phyloP scores from a whole-genome alignment of 768 basidiomycete genomes.

The Clitopilus passeckerianus region DNA sequence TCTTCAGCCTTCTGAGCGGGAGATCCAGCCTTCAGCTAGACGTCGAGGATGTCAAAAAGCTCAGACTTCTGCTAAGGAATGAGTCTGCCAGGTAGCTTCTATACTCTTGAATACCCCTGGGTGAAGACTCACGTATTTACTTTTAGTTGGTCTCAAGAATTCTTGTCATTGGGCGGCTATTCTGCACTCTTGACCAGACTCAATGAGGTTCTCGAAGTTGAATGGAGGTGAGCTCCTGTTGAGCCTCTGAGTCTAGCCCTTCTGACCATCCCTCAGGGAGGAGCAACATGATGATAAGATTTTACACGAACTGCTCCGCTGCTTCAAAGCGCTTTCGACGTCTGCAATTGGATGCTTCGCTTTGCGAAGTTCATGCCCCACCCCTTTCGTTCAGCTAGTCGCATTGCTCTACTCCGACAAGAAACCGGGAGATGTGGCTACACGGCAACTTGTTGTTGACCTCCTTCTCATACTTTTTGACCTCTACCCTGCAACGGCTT shows the following conservation, averaged over 20 bases:
- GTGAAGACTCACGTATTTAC: neutral
- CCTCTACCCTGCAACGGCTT: conserved; percentile 70
- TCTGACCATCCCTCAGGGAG: conserved; percentile 49
- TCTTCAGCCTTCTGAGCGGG: conserved; percentile 61
- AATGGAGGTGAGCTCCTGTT: conserved; percentile 77
- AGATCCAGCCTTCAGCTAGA: conserved; percentile 75
- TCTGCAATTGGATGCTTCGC: conserved; percentile 87
- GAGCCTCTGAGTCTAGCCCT: neutral
- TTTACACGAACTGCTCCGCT: conserved; percentile 86
- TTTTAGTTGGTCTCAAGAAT: conserved; percentile 83
- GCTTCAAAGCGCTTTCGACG: conserved; percentile 91
- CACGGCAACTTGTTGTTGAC: conserved; percentile 88
- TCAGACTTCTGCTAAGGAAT: conserved; percentile 82
- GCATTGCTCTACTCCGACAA: conserved; percentile 93
- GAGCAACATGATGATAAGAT: conserved; percentile 98
- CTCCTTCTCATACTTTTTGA: conserved; percentile 86
- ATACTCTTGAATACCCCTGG: neutral
- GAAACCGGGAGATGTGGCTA: conserved; percentile 91
- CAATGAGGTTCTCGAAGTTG: conserved; percentile 89
- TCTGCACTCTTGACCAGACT: conserved; percentile 75
- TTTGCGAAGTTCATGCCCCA: conserved; percentile 82
- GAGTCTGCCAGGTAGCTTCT: conserved; percentile 77
- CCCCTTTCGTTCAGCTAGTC: conserved; percentile 82
- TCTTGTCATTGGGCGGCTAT: conserved; percentile 82
- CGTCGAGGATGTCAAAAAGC: conserved; percentile 82